A percentile compares a stretch with the other conserved stretches of the same genome.
Evolutionary conservation across 1,284 basidiomycete genomes (phyloP).

Genomic region (Cystobasidiaceae sp.): DNA sequence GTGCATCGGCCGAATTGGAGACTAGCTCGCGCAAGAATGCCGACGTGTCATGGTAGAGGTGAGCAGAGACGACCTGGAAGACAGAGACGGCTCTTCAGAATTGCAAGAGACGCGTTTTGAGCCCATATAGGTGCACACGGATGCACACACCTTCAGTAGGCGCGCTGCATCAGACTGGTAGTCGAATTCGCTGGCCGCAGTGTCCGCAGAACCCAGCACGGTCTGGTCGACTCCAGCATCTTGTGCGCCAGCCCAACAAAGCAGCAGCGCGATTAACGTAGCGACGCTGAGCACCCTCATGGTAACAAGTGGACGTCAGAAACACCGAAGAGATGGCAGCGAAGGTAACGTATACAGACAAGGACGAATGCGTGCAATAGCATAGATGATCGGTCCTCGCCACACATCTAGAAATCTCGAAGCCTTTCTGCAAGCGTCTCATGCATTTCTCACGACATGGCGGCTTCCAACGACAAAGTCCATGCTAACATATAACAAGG

Average conservation of each 20-base stretch:
- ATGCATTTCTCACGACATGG: too few relatives aligned
- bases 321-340: too few relatives aligned
- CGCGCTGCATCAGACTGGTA: conserved; percentile 81
- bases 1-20: conserved; percentile 89
- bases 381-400: too few relatives aligned
- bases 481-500: too few relatives aligned
- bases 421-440: too few relatives aligned
- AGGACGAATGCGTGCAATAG: too few relatives aligned
- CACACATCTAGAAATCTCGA: too few relatives aligned
- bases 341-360: too few relatives aligned
- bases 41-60: conserved; percentile 55
- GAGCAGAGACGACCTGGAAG: conserved; percentile 51
- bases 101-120: background rate
- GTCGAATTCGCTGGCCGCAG: background rate
- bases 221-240: background rate
- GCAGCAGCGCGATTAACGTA: background rate
- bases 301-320: too few relatives aligned
- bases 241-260: background rate
- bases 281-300: background rate
- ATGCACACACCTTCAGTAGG: conserved; percentile 84
- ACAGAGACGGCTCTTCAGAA: conserved; percentile 46
- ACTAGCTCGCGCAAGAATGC: conserved; percentile 81
- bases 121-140: conserved; percentile 50
- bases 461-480: too few relatives aligned
- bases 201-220: background rate